Conservation (phyloP, 2,329 filamentous ascomycete species). For the Raffaelea albimanens region DNA sequence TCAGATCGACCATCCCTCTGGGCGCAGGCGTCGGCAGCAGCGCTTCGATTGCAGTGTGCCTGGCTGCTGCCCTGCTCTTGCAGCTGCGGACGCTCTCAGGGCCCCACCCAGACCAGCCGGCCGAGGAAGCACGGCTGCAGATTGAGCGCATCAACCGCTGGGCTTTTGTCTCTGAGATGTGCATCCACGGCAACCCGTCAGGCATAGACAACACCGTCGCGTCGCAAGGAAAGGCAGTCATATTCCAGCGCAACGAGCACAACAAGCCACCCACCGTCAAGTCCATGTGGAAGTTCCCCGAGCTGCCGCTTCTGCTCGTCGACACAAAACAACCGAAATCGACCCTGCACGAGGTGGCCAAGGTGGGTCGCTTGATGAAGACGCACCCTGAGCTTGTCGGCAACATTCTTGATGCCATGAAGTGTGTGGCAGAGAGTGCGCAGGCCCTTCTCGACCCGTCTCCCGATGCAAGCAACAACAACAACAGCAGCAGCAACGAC, state of each 20-base stretch:
- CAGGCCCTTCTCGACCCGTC: constrained; percentile 44
- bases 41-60: constrained; percentile 85
- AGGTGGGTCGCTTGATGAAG: constrained; percentile 65
- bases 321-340: constrained; percentile 85
- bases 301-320: constrained; percentile 80
- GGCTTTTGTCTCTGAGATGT: constrained; percentile 96
- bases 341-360: constrained; percentile 75
- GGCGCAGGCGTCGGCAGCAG: constrained; percentile 86
- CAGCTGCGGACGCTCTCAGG: constrained; percentile 83
- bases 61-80: constrained; percentile 73
- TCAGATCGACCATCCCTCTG: constrained; percentile 90
- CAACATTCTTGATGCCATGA: constrained; percentile 76
- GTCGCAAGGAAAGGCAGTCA: constrained; percentile 84
- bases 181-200: constrained; percentile 93
- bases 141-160: constrained; percentile 94
- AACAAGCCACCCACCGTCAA: constrained; percentile 65
- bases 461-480: constrained; percentile 58
- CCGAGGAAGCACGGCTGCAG: constrained; percentile 78
- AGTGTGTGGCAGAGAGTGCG: constrained; percentile 54
- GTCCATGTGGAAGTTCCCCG: constrained; percentile 78
- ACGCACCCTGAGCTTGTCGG: constrained; percentile 69
- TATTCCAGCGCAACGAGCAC: constrained; percentile 78
- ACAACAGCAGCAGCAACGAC: constrained; percentile 24
- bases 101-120: constrained; percentile 83
- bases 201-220: constrained; percentile 96